A percentile compares a stretch with the other conserved stretches of the same genome.
These are phyloP conservation scores for Allium fistulosum DNA, from an alignment of 106 monocot species.

Conservation along the genomic window DNA sequence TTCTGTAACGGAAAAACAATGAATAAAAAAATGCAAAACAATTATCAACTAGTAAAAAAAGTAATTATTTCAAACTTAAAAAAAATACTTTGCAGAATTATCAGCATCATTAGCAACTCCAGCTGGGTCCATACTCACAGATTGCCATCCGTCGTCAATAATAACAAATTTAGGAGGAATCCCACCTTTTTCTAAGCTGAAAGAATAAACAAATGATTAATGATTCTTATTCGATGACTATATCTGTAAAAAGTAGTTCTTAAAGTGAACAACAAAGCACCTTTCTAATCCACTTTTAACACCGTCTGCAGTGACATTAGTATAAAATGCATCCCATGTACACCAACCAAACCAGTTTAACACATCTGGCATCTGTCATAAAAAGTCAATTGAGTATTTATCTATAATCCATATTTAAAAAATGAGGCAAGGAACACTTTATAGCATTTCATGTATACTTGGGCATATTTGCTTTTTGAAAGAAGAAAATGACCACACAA, in stretches of 20 bases:
- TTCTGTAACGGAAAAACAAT: background rate
- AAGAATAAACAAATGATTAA: slow-evolving; percentile 1
- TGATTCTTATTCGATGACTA: background rate
- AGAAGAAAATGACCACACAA: background rate
- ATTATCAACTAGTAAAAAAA: background rate
- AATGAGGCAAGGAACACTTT: background rate
- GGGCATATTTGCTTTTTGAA: background rate
- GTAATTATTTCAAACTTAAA: background rate
- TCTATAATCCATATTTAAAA: background rate
- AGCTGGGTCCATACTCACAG: slow-evolving; percentile 48
- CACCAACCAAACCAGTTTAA: slow-evolving; percentile 90
- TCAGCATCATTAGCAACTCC: slow-evolving; percentile 32
- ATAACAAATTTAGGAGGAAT: slow-evolving; percentile 55
- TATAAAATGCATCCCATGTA: slow-evolving; percentile 91
- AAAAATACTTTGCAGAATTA: slow-evolving; percentile 49
- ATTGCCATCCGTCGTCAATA: slow-evolving; percentile 75
- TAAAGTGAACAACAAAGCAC: slow-evolving; percentile 12
- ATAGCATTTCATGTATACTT: background rate
- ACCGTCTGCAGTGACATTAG: slow-evolving; percentile 55
- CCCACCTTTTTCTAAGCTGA: slow-evolving; percentile 51
- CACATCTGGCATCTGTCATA: slow-evolving; percentile 54
- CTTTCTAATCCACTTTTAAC: slow-evolving; percentile 53
- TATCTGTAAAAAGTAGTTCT: background rate
- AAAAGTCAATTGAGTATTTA: background rate
- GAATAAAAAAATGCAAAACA: background rate